phyloP scores from a whole-genome alignment of 495 filamentous ascomycete genomes.

The Sporormia fimetaria region DNA sequence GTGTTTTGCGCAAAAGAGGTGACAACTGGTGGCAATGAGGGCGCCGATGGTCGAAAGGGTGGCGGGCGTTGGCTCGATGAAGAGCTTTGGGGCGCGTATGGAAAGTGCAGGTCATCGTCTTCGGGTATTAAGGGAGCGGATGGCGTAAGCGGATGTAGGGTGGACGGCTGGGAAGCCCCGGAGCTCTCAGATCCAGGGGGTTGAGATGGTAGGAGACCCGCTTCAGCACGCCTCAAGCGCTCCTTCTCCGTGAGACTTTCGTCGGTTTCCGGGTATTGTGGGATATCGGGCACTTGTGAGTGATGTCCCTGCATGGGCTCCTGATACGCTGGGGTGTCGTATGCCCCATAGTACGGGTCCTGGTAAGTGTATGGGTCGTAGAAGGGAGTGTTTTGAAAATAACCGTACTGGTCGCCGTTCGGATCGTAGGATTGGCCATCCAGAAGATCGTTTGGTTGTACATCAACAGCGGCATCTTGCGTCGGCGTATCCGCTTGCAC shows the following conservation, averaged over 20 bases:
- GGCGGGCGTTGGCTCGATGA: constrained; percentile 1
- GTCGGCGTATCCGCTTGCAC: constrained; percentile 16
- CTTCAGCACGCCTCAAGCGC: constrained; percentile 31
- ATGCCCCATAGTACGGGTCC: constrained; percentile 2
- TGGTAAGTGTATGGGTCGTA: constrained; percentile 19
- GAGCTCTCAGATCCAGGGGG: constrained; percentile 23
- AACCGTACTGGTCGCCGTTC: constrained; percentile 26
- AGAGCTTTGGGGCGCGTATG: constrained; percentile 9
- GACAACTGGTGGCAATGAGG: neutral
- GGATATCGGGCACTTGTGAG: neutral
- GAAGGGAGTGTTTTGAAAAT: constrained; percentile 30
- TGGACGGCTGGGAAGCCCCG: constrained; percentile 8
- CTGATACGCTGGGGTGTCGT: constrained; percentile 15
- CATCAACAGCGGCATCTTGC: constrained; percentile 16
- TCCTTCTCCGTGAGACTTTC: constrained; percentile 32
- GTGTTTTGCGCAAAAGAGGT: too few species aligned
- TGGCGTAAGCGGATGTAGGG: constrained; percentile 11
- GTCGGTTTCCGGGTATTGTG: constrained; percentile 12
- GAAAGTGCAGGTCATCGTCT: constrained; percentile 12
- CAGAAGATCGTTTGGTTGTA: constrained; percentile 24
- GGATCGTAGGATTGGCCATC: constrained; percentile 22
- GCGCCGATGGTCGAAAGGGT: neutral
- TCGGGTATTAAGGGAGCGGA: constrained; percentile 27
- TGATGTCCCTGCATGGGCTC: neutral
- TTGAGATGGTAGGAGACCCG: constrained; percentile 31